phyloP scores from a whole-genome alignment of 495 filamentous ascomycete genomes.

The Penicillium odoratum region DNA sequence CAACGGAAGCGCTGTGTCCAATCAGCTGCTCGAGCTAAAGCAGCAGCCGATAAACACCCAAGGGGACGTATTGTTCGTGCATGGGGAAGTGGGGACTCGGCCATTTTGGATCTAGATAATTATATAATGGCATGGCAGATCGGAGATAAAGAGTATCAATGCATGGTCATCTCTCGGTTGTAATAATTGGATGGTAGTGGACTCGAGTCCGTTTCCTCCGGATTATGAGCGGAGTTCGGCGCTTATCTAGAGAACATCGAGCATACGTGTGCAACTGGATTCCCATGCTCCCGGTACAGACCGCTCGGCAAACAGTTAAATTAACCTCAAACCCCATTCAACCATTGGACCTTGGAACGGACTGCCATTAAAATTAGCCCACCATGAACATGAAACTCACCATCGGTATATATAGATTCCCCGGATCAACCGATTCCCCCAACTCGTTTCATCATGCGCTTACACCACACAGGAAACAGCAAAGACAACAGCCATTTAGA shows the following conservation, averaged over 20 bases:
- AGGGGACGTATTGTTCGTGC: not conserved
- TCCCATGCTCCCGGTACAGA: not conserved
- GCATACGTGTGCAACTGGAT: not conserved
- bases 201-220: not conserved
- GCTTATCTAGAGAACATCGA: not conserved
- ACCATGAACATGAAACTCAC: not conserved
- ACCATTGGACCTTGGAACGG: not conserved
- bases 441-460: constrained; percentile 4
- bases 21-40: not conserved
- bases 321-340: not conserved
- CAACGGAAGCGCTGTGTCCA: not conserved
- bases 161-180: not conserved
- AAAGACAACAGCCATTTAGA: not conserved
- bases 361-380: not conserved
- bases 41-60: not conserved
- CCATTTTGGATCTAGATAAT: not conserved
- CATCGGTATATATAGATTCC: not conserved
- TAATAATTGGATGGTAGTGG: not conserved
- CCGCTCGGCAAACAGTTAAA: not conserved
- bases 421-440: not conserved
- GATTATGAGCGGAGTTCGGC: not conserved
- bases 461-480: not conserved
- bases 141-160: not conserved
- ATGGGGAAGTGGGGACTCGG: not conserved
- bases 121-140: not conserved